Conservation (phyloP, 352 stramenopile species). For the Globisporangium paroecandrum region DNA sequence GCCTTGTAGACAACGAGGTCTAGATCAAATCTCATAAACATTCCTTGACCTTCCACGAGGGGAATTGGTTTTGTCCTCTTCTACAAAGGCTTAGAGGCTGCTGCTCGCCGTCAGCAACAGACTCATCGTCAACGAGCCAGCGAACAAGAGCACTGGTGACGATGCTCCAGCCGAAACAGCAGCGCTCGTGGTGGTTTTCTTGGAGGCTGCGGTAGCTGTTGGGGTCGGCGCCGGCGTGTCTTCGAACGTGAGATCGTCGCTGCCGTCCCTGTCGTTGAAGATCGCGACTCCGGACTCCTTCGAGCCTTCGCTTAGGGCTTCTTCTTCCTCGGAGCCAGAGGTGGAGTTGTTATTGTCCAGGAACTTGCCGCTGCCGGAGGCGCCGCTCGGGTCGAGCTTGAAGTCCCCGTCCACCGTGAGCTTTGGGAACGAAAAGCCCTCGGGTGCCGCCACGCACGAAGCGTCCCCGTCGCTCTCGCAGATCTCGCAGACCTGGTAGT, state of each 20-base stretch:
- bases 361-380: constrained; percentile 6
- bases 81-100: not conserved
- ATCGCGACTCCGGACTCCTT: not conserved
- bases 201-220: not conserved
- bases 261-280: not conserved
- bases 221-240: not conserved
- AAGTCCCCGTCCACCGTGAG: constrained; percentile 30
- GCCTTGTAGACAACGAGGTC: not conserved
- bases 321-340: constrained; percentile 7
- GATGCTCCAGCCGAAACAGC: not conserved
- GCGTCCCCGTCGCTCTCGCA: constrained; percentile 28
- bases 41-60: not conserved
- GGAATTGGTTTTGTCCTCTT: not conserved
- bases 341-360: constrained; percentile 11
- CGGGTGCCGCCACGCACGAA: constrained; percentile 35
- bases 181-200: not conserved
- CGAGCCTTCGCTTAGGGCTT: not conserved
- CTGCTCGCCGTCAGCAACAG: not conserved
- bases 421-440: constrained; percentile 43
- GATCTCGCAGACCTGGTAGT: constrained; percentile 58
- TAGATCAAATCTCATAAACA: not conserved
- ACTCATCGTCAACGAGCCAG: not conserved
- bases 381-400: constrained; percentile 15
- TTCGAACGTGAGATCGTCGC: constrained; percentile 3
- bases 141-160: not conserved